Evolutionary conservation across 805 yeast genomes (phyloP), one percentile per base, ranked within the genome.

Genomic region (Zygosaccharomyces rouxii): DNA sequence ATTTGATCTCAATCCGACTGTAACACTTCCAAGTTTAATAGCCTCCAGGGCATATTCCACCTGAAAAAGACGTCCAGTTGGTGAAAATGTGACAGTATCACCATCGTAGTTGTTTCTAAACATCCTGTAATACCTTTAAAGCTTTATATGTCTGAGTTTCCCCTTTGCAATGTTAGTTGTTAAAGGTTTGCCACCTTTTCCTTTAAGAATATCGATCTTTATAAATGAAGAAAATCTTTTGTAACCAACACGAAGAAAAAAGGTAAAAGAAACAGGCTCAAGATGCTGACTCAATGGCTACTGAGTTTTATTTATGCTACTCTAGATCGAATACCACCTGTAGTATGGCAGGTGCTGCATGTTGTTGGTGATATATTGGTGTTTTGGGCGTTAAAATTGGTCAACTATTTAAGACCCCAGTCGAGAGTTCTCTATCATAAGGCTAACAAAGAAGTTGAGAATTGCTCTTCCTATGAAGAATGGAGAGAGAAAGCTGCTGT

Each of bases 71-170:
- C 99, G 84, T 26, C 99, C 99, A 62, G 95, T 98, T 16, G 99
- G 99, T 29, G 98, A 92, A 72, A 88, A 94, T 11, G 99, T 94
- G 50, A 94, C 96, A 41, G 98, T 84, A 70, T 94, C 99, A 77
- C 95, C 95, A 70, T 94, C 99, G 78, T 94, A 94, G 63, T 95
- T 94, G 73, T 94, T 94, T 78, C 99, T 89, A 68, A 94, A 94
- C 99, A 67, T 67, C 37, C 14, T 33, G 21, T 14, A 33, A 14
- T 18, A 14, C 21, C 10, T 19, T 7, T 26, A 23, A 37, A 16
- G 9, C n/a, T 28, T 18, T 16, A 7, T 13, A 13, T 38, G 14
- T 11, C 29, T 29, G 11, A 31, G 11, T 28, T 25, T 47, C 13
- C 19, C 25, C 16, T 16, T 19, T 37, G 7, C 6, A 5, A 4